A percentile compares a stretch with the other conserved stretches of the same genome.
Evolutionary conservation across 805 yeast species (phyloP).

Genomic region (Yarrowia sp.): DNA sequence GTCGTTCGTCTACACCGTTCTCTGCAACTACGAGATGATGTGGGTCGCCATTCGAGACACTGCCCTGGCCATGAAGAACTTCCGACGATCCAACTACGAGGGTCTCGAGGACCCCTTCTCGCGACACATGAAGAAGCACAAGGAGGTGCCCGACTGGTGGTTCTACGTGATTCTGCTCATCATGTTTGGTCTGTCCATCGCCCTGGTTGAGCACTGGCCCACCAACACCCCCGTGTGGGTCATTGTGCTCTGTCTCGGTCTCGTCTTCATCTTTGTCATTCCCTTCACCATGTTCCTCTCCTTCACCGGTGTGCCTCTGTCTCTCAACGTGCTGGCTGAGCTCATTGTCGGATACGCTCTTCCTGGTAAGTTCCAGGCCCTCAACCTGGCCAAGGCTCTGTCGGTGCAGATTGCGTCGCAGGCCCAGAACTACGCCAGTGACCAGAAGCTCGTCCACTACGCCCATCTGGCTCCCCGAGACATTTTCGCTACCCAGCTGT

Average conservation of each 20-base stretch:
- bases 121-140: constrained; percentile 58
- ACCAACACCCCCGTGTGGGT: constrained; percentile 67
- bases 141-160: constrained; percentile 82
- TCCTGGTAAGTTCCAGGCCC: constrained; percentile 68
- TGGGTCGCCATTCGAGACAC: constrained; percentile 43
- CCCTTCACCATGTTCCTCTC: constrained; percentile 66
- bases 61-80: background rate
- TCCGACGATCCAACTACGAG: constrained; percentile 27
- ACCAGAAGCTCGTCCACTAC: constrained; percentile 68
- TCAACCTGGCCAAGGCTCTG: constrained; percentile 65
- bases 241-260: constrained; percentile 60
- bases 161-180: constrained; percentile 58
- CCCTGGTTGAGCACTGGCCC: constrained; percentile 51
- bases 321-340: constrained; percentile 67
- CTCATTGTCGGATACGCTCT: constrained; percentile 69
- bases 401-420: constrained; percentile 70
- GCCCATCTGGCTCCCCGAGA: constrained; percentile 65
- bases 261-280: constrained; percentile 62
- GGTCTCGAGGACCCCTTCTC: constrained; percentile 43
- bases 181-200: constrained; percentile 51
- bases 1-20: constrained; percentile 47
- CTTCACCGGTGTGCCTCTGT: constrained; percentile 62
- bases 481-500: constrained; percentile 54
- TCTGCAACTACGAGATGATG: constrained; percentile 40
- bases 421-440: constrained; percentile 61